Evolutionary conservation across 2,329 filamentous ascomycete species (phyloP), one percentile per base, ranked within the genome.

Genomic region (Zasmidium cellare): DNA sequence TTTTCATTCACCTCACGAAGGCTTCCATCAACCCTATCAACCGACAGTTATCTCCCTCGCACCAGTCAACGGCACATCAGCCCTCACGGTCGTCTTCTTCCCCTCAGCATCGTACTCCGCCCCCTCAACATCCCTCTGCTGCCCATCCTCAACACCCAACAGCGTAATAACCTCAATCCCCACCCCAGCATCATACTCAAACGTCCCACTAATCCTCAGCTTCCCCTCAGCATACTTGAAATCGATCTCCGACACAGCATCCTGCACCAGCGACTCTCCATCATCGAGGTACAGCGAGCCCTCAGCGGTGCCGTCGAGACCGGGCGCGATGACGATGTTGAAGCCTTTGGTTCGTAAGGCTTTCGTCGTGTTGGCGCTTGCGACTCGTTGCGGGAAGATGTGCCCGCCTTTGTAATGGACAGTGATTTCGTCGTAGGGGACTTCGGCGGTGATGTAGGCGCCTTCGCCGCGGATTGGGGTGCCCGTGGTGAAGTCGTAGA

Each of bases 231-330:
- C 74, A 45, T 84, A 92, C 11, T 70, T 65, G 64, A 92, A 89
- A 9, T 75, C 72, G 51, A 91, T 79, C 54, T 83, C 75, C 5
- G 80, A 84, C 79, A 83, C 0, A 64, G 71, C 1, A 75, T 60
- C 46, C 72, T 89, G 89, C 58, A 82, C 75, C 52, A 92, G 65
- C 24, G 82, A 86, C 57, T 86, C 85, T 9, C 90, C 91, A 60
- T 96, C 90, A 65, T 94, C 91, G 3, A 93, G 75, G 70, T 92
- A 93, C 57, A 94, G 77, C 51, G 79, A 78, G 0, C 91, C 91
- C 1, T 69, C 72, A 0, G 91, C 90, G 7, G 76, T 82, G 2
- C 87, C 88, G 54, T 87, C 76, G 0, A 71, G 68, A 3, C 82
- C 85, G 0, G 89, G 81, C 0, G 89, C 87, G 41, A 94, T 80